Base-by-base conservation (phyloP, 805 yeast genomes). In the Maudiozyma turicensis region DNA sequence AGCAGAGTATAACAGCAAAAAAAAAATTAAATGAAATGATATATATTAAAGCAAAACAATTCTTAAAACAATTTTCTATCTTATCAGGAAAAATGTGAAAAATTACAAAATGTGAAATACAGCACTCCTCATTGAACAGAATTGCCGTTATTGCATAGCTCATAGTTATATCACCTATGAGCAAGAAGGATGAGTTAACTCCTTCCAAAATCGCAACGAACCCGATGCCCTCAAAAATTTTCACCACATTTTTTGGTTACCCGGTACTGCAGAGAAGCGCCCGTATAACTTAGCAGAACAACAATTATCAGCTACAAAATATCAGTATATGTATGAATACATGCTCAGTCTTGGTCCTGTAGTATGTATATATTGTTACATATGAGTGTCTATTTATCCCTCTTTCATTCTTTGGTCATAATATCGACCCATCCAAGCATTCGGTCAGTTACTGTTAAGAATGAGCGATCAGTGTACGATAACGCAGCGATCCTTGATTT, bases 351-450 rank as follows among this genome's bases (percentile, higher is more conserved):
- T 39, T 9, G 32, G 11, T 29, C 11, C 6, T 26, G 3, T 10
- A 5, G 15, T n/a, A n/a, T 8, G 11, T 13, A 15, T 31, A 14
- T 30, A n/a, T 9, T 6, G 8, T 4, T 40, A 20, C 33, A n/a
- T 11, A 13, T 41, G 13, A 11, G 5, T 8, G 34, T 11, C 13
- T 32, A 32, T 32, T 8, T 32, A 32, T 8, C 13, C 34, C 34
- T 32, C 13, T 32, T 32, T 35, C 20, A 47, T 3, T 48, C 50
- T 30, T 29, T 48, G 6, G 46, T 48, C 45, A 43, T 48, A 9
- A 52, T 53, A 32, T 50, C 48, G 14, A 60, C 48, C 59, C 61
- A 60, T 41, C 52, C 53, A 11, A 60, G 54, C 51, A 58, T 50
- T 28, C 51, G 52, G 30, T 60, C 62, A 31, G 54, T 42, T 9